A percentile compares a stretch with the other conserved stretches of the same genome.
phyloP scores from a whole-genome alignment of 371 early-diverging fungal genomes.

The Rhizopus stolonifer region DNA sequence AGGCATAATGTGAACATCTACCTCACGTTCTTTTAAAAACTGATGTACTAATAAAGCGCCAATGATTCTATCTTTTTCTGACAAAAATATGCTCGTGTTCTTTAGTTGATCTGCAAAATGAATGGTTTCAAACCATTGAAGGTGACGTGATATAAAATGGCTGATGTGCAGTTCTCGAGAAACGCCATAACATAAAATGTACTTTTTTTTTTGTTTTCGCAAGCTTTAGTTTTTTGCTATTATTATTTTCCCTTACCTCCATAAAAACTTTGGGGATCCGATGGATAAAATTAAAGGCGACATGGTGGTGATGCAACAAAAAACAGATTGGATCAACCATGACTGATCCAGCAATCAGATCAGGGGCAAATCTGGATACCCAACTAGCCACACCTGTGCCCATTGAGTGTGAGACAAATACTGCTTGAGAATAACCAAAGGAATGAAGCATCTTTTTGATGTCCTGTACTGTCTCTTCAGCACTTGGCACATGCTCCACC shows the following conservation, averaged over 20 bases:
- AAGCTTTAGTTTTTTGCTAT: not conserved
- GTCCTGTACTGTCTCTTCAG: constrained; percentile 54
- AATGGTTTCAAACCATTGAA: constrained; percentile 61
- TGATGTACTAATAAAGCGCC: constrained; percentile 29
- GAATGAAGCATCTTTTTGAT: constrained; percentile 51
- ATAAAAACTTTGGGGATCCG: constrained; percentile 51
- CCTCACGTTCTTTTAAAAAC: constrained; percentile 30
- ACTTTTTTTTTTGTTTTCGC: not conserved
- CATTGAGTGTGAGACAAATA: constrained; percentile 66
- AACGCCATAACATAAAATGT: constrained; percentile 27
- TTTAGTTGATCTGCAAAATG: constrained; percentile 34
- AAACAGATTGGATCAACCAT: constrained; percentile 75
- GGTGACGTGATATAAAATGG: constrained; percentile 61
- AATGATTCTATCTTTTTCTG: constrained; percentile 49
- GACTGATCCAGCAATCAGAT: constrained; percentile 49
- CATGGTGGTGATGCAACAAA: constrained; percentile 57
- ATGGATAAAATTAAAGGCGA: constrained; percentile 70
- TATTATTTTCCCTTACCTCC: constrained; percentile 33
- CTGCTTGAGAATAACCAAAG: constrained; percentile 54
- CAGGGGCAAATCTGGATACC: constrained; percentile 46
- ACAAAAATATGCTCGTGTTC: constrained; percentile 31
- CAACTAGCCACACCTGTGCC: constrained; percentile 58
- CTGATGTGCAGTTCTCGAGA: constrained; percentile 65
- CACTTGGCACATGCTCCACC: constrained; percentile 56
- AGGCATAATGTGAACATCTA: constrained; percentile 41